These are phyloP conservation scores for Fomes fomentarius DNA, from an alignment of 1,284 basidiomycete genomes.

Conservation along the genomic window DNA sequence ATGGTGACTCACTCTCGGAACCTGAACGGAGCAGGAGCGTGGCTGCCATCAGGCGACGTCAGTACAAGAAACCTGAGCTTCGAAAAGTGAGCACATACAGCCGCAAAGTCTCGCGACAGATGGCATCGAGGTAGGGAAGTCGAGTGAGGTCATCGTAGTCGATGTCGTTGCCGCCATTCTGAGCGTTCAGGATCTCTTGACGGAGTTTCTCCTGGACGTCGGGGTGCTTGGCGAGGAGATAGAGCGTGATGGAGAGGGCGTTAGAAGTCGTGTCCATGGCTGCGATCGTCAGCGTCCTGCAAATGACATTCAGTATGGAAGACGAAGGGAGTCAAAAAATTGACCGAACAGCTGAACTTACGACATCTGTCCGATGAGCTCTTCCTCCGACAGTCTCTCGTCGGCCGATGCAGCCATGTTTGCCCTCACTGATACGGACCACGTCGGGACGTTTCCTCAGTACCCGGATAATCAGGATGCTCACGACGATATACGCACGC, in stretches of 20 bases:
- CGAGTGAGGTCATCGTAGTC: conserved; percentile 33
- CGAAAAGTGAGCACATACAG: conserved; percentile 13
- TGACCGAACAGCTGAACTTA: conserved; percentile 2
- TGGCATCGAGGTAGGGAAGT: conserved; percentile 37
- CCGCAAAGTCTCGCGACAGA: conserved; percentile 34
- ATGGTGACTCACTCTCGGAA: conserved; percentile 13
- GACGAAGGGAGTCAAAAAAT: not conserved
- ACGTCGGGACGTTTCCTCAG: no score
- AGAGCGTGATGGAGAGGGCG: conserved; percentile 30
- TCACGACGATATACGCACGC: conserved; percentile 3
- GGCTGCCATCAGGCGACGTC: conserved; percentile 1
- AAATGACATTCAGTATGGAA: conserved; percentile 28
- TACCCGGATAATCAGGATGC: not conserved
- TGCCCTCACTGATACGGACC: conserved; percentile 25
- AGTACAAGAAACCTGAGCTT: not conserved
- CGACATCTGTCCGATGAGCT: conserved; percentile 31
- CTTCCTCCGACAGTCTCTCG: conserved; percentile 15
- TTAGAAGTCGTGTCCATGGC: conserved; percentile 33
- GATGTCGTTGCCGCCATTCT: conserved; percentile 16
- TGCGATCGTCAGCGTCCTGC: conserved; percentile 28
- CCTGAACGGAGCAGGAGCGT: conserved; percentile 17
- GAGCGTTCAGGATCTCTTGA: conserved; percentile 27
- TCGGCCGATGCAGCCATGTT: conserved; percentile 26
- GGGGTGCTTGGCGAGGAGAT: conserved; percentile 16
- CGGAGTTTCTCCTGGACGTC: conserved; percentile 19